Conservation (phyloP, 164 flowering plant species). For the Vitis rotundifolia region DNA sequence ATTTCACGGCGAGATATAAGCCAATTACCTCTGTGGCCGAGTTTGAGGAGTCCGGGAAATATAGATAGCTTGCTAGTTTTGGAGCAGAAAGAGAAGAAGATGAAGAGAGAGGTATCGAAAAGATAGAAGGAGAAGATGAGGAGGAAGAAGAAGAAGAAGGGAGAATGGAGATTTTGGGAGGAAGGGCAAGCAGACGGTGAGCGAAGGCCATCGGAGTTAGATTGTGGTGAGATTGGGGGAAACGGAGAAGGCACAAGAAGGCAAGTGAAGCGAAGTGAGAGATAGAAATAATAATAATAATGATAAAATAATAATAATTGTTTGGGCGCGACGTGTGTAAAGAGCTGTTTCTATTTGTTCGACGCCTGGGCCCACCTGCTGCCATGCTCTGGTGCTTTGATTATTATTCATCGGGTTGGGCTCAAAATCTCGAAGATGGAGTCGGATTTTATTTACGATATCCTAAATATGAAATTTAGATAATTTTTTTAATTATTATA, state of each 20-base stretch:
- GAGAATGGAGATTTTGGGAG: slow-evolving; percentile 10
- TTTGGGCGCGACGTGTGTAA: background rate
- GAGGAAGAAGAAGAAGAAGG: slow-evolving; percentile 15
- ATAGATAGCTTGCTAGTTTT: slow-evolving; percentile 28
- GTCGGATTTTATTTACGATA: too few relatives aligned
- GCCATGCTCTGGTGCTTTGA: too few relatives aligned
- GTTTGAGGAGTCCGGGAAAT: slow-evolving; percentile 20
- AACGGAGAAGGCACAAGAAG: background rate
- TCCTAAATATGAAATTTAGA: too few relatives aligned
- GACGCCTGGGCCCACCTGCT: too few relatives aligned
- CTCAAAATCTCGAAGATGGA: too few relatives aligned
- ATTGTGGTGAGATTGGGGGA: background rate
- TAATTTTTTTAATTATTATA: too few relatives aligned
- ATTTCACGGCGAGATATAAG: background rate
- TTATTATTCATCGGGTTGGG: too few relatives aligned
- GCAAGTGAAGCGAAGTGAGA: background rate
- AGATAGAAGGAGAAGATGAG: slow-evolving; percentile 13
- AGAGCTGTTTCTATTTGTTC: too few relatives aligned
- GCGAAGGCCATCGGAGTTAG: slow-evolving; percentile 40
- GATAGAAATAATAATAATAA: background rate
- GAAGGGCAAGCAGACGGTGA: slow-evolving; percentile 35
- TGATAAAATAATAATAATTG: background rate
- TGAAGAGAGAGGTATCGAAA: slow-evolving; percentile 10
- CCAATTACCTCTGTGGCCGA: slow-evolving; percentile 31
- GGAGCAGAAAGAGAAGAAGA: slow-evolving; percentile 8